These are phyloP conservation scores for Lavandula angustifolia DNA, from an alignment of 257 asterid genomes.

Conservation along the genomic window DNA sequence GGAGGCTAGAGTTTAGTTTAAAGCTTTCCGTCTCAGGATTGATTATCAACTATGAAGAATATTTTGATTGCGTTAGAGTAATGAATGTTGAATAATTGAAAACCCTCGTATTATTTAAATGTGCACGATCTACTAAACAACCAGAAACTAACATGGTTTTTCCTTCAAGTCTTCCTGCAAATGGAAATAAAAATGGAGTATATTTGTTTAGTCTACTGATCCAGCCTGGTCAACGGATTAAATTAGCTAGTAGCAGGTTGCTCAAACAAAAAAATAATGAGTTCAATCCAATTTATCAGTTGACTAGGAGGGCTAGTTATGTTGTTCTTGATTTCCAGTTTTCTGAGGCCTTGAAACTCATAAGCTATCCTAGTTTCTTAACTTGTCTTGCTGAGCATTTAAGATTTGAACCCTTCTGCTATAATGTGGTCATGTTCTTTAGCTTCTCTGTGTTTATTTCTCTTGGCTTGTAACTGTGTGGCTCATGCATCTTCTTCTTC, in stretches of 20 bases:
- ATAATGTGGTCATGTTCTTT: constrained; percentile 21
- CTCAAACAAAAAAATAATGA: not conserved
- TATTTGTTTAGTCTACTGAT: not conserved
- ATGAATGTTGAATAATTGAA: too few relatives aligned
- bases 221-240: not conserved
- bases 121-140: not conserved
- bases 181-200: not conserved
- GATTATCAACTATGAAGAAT: too few relatives aligned
- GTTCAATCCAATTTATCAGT: not conserved
- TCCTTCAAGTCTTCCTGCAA: not conserved
- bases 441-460: constrained; percentile 28
- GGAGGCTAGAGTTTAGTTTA: too few relatives aligned
- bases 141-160: constrained; percentile 15
- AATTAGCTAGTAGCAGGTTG: not conserved
- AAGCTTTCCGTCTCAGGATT: too few relatives aligned
- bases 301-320: not conserved
- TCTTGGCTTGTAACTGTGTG: constrained; percentile 21
- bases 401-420: constrained; percentile 8
- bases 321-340: not conserved
- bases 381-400: not conserved
- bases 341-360: not conserved
- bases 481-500: constrained; percentile 2
- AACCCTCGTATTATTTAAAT: too few relatives aligned
- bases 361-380: not conserved
- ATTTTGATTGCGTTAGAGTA: too few relatives aligned